phyloP scores from a whole-genome alignment of 108 stramenopile genomes.

The Nitzschia inconspicua region DNA sequence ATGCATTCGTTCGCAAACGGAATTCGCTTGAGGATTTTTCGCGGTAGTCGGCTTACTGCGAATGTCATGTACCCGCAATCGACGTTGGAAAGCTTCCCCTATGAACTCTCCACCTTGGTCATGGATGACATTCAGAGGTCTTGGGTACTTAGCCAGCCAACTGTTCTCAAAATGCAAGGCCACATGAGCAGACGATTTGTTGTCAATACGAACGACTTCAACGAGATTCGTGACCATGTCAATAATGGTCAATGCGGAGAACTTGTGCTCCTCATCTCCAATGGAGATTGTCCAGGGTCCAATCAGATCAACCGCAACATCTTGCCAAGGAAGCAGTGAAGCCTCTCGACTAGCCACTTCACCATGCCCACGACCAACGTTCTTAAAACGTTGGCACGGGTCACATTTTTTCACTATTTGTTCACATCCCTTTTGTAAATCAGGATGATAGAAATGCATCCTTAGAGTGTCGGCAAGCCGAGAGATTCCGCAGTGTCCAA shows the following conservation, averaged over 20 bases:
- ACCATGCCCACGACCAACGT: conserved; percentile 17
- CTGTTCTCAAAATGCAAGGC: conserved; percentile 9
- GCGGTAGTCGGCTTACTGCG: conserved; percentile 16
- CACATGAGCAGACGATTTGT: conserved; percentile 17
- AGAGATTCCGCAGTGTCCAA: conserved; percentile 26
- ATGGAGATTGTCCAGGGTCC: conserved; percentile 37
- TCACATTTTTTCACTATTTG: not conserved
- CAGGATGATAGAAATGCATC: not conserved
- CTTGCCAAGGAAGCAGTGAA: conserved; percentile 15
- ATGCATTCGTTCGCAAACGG: conserved; percentile 44
- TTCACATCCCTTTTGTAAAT: not conserved
- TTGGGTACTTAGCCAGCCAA: conserved; percentile 32
- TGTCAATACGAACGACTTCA: conserved; percentile 18
- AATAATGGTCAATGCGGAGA: no score
- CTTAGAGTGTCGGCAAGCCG: conserved; percentile 13
- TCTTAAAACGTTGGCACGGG: conserved; percentile 17
- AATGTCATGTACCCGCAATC: conserved; percentile 10
- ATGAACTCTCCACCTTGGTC: conserved; percentile 36
- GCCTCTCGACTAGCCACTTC: conserved; percentile 12
- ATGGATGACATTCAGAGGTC: conserved; percentile 8
- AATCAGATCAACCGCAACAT: conserved; percentile 35
- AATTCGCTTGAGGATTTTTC: conserved; percentile 42
- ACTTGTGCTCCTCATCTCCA: not conserved
- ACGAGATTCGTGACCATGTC: conserved; percentile 31
- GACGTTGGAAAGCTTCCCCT: conserved; percentile 19